Base-by-base conservation (phyloP, 164 flowering plant genomes). In the Kalanchoe fedtschenkoi region DNA sequence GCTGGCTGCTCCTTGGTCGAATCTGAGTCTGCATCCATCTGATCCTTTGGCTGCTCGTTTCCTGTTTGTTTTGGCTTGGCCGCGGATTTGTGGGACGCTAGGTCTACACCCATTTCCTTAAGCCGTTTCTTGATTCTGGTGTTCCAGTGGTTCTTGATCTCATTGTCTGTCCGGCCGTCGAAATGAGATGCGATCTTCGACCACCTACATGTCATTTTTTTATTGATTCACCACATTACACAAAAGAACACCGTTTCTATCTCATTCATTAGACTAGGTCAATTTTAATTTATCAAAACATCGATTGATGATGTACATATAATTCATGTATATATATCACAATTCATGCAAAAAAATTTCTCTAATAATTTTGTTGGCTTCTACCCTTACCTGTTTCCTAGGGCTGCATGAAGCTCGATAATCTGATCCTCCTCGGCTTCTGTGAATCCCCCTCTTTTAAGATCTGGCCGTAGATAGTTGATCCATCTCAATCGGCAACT, bases 401-500 rank as follows among this genome's bases (percentile, higher is more conserved):
- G 81, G 51, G 75, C 79, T 3, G 81, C 26, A 70, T 85, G 91
- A 35, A 87, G 88, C 54, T 82, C 78, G 62, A 87, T 85, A 17
- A 87, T 85, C 53, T 79, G 83, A 61, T 85, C 62, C 56, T 85
- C 95, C 62, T 87, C 95, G 32, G 29, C 9, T 38, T 83, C 90
- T 2, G 84, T 73, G 4, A 87, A 69, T 6, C 73, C 78, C 1
- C 89, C 95, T 74, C 95, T 74, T 69, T 87, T 85, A 38, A 87
- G 84, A 65, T 84, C 93, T 0, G 93, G 93, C 60, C 93, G 72
- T 6, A 87, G 76, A 77, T 87, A 87, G 67, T 86, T 86, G 35
- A 85, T 83, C 92, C 92, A 86, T 72, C 92, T 79, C 51, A 86
- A 57, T 67, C 93, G 77, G 64, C 93, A 87, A 60, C 93, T 87